These are phyloP conservation scores for Zangia roseola DNA, from an alignment of 768 basidiomycete species.

Conservation along the genomic window DNA sequence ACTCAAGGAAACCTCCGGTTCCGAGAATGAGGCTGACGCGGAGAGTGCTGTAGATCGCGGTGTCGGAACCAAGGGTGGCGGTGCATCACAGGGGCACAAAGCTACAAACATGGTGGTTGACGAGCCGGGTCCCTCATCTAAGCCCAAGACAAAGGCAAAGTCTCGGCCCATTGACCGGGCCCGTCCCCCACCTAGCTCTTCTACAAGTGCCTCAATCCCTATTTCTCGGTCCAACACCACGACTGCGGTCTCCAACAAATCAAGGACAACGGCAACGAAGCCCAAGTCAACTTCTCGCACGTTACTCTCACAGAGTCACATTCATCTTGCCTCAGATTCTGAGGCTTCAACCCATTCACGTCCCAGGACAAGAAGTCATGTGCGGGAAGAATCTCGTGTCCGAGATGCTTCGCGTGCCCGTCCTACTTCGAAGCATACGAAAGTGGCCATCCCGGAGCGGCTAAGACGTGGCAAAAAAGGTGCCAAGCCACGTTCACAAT, in stretches of 20 bases:
- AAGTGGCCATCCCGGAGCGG: conserved; percentile 3
- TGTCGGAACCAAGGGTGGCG: conserved; percentile 4
- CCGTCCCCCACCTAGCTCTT: conserved; percentile 6
- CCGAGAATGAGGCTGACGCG: conserved; percentile 17
- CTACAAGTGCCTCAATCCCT: background rate
- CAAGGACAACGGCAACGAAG: background rate
- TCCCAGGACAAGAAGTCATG: conserved; percentile 24
- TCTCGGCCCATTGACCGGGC: conserved; percentile 13
- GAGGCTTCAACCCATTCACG: conserved; percentile 18
- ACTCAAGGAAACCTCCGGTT: conserved; percentile 16
- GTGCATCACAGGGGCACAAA: background rate
- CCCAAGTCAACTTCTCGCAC: conserved; percentile 20
- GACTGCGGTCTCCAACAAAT: conserved; percentile 1
- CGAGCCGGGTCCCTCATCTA: conserved; percentile 3
- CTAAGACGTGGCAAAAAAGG: background rate
- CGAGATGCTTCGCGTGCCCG: conserved; percentile 17
- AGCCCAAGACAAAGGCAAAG: conserved; percentile 12
- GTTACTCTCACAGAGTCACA: conserved; percentile 22
- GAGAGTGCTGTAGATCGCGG: conserved; percentile 7
- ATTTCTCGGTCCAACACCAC: background rate
- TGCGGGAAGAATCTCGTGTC: conserved; percentile 22
- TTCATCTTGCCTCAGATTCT: conserved; percentile 18
- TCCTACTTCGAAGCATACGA: conserved; percentile 7
- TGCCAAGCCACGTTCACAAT: background rate
- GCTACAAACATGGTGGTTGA: conserved; percentile 11